Percentiles rank a stretch among this genome's conserved stretches.
Evolutionary conservation across 805 yeast species (phyloP).

Genomic region (Suhomyces sp.): DNA sequence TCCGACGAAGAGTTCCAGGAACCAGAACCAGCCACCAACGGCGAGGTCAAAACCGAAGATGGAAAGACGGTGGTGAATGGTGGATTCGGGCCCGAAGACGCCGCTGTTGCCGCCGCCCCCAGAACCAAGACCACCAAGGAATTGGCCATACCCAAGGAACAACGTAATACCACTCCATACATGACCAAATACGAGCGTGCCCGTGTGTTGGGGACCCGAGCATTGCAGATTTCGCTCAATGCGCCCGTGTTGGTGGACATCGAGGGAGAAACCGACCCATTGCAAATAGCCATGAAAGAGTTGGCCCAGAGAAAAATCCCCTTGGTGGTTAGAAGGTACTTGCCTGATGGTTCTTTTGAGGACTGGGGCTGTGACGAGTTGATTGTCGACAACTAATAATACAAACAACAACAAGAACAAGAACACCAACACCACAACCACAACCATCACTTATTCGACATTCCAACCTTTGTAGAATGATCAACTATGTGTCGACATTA

Average conservation of each 20-base stretch:
- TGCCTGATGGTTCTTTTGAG: conserved; percentile 95
- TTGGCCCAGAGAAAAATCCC: conserved; percentile 93
- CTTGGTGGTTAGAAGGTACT: conserved; percentile 87
- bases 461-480: too few relatives aligned
- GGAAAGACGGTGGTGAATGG: conserved; percentile 73
- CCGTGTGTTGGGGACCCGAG: conserved; percentile 94
- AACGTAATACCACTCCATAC: conserved; percentile 94
- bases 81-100: conserved; percentile 60
- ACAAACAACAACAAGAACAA: too few relatives aligned
- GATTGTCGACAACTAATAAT: conserved; percentile 60
- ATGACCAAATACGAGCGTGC: conserved; percentile 99
- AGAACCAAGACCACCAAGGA: conserved; percentile 68
- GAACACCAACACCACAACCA: too few relatives aligned
- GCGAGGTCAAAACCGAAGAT: conserved; percentile 56
- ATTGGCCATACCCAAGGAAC: conserved; percentile 83
- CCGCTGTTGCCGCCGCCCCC: conserved; percentile 14
- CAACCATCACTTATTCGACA: too few relatives aligned
- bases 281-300: conserved; percentile 97
- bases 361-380: conserved; percentile 99
- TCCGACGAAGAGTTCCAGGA: conserved; percentile 64
- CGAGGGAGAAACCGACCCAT: conserved; percentile 98
- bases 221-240: conserved; percentile 94
- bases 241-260: conserved; percentile 97
- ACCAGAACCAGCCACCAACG: conserved; percentile 28
- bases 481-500: too few relatives aligned